These are phyloP conservation scores for Cardamine occulta DNA, from an alignment of 345 rosid genomes.

Conservation along the genomic window DNA sequence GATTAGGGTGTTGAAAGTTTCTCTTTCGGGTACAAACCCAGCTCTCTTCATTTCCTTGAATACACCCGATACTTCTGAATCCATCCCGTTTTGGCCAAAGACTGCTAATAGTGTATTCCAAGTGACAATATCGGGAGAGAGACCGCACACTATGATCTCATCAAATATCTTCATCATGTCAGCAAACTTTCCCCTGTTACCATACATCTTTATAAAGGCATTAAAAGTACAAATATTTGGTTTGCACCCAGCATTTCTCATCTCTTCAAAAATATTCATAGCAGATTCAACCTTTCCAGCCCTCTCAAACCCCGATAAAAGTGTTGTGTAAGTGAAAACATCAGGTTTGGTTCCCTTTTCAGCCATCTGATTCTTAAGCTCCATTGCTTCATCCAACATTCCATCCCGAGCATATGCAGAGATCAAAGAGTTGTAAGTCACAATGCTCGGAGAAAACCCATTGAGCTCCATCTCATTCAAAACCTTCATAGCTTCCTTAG, in stretches of 20 bases:
- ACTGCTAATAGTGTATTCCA: slow-evolving; percentile 95
- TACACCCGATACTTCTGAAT: slow-evolving; percentile 84
- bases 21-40: slow-evolving; percentile 90
- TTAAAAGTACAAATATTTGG: slow-evolving; percentile 95
- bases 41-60: slow-evolving; percentile 99
- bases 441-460: slow-evolving; percentile 69
- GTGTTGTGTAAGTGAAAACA: slow-evolving; percentile 95
- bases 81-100: slow-evolving; percentile 93
- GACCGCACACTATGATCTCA: slow-evolving; percentile 66
- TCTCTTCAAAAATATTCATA: slow-evolving; percentile 75
- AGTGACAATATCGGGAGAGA: slow-evolving; percentile 82
- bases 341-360: slow-evolving; percentile 76
- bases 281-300: slow-evolving; percentile 87
- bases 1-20: slow-evolving; percentile 86
- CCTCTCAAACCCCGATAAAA: slow-evolving; percentile 84
- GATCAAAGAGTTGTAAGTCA: slow-evolving; percentile 85
- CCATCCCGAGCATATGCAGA: slow-evolving; percentile 88
- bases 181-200: slow-evolving; percentile 78
- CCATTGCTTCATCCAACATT: slow-evolving; percentile 72
- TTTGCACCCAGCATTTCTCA: slow-evolving; percentile 73
- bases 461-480: slow-evolving; percentile 76
- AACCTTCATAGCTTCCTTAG: slow-evolving; percentile 82
- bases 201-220: slow-evolving; percentile 92
- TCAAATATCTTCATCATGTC: slow-evolving; percentile 96
- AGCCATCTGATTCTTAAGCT: slow-evolving; percentile 74